Conservation (phyloP, 352 stramenopile species). For the Lagenidium giganteum region DNA sequence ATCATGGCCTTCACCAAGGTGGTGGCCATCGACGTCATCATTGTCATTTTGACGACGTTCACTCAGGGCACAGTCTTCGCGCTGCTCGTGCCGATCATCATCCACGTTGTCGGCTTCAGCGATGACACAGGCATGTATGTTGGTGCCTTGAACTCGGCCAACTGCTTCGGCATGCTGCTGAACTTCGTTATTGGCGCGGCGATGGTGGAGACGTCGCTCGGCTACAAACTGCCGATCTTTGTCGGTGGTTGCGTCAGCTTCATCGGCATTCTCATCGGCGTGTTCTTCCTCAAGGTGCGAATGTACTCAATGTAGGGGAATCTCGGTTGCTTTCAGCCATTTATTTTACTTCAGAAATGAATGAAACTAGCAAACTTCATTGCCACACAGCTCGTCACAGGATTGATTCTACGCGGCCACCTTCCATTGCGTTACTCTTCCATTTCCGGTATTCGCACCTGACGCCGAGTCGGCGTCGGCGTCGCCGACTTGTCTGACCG, state of each 20-base stretch:
- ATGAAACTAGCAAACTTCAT: too few species aligned
- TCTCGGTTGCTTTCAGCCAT: too few species aligned
- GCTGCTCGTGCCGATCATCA: slow-evolving; percentile 17
- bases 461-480: too few species aligned
- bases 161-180: slow-evolving; percentile 17
- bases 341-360: too few species aligned
- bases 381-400: too few species aligned
- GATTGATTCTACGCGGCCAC: too few species aligned
- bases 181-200: slow-evolving; percentile 16
- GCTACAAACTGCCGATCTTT: slow-evolving; percentile 22
- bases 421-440: too few species aligned
- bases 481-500: too few species aligned
- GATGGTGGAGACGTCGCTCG: slow-evolving; percentile 18
- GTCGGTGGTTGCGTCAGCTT: slow-evolving; percentile 21
- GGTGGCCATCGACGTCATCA: slow-evolving; percentile 29
- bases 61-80: slow-evolving; percentile 31
- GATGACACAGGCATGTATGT: slow-evolving; percentile 14
- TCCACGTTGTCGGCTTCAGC: slow-evolving; percentile 20
- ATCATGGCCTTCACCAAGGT: slow-evolving; percentile 36
- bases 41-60: slow-evolving; percentile 39
- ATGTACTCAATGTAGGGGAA: slow-evolving; percentile 6
- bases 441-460: too few species aligned
- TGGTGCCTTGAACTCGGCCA: slow-evolving; percentile 22
- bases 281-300: slow-evolving; percentile 9
- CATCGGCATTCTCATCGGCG: slow-evolving; percentile 9